Evolutionary conservation across 176 grass and related monocot genomes (phyloP), one percentile per base, ranked within the genome.

Genomic region (Secale cereale): DNA sequence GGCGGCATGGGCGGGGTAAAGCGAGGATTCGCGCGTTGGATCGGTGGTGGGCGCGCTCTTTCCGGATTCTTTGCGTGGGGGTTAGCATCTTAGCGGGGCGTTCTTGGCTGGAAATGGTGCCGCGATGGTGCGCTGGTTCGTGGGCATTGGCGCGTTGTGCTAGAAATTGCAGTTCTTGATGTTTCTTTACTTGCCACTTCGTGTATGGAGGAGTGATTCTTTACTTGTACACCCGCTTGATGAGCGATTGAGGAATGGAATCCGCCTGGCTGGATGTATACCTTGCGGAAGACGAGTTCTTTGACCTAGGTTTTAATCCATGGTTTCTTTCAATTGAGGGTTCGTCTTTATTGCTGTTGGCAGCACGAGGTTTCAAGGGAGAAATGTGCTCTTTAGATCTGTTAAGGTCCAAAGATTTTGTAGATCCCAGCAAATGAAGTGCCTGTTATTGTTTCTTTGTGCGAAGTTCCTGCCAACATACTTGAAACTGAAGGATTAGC

Each of bases 61-160:
- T 19, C 70, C 59, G 43, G 73, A 77, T 85, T 66, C 83, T 85
- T 85, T 57, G 61, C 83, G 48, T 77, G 23, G 73, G 82, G n/a
- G 15, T 85, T 35, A 52, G 41, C 41, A 45, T 45, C 41, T 45
- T 14, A 45, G 61, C 36, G 25, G 13, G 57, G 13, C 10, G 11
- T 56, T 68, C 71, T 40, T 84, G 29, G 81, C 54, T 15, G 78
- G 37, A 30, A 64, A 75, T 35, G 23, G 6, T 26, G 2, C 59
- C 1, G 77, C 2, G 59, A 29, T 17, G 23, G 39, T 65, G 36
- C 15, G 10, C 26, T n/a, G 20, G 26, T 46, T 80, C 17, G 61
- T 48, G 65, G 17, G 26, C 26, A 45, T 13, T 20, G 15, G 30
- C 3, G 61, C 40, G 19, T n/a, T 14, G 6, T 15, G 61, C 37